A percentile compares a stretch with the other conserved stretches of the same genome.
These are phyloP conservation scores for Helotiales sp. DNA, from an alignment of 2,329 filamentous ascomycete genomes.

Conservation along the genomic window DNA sequence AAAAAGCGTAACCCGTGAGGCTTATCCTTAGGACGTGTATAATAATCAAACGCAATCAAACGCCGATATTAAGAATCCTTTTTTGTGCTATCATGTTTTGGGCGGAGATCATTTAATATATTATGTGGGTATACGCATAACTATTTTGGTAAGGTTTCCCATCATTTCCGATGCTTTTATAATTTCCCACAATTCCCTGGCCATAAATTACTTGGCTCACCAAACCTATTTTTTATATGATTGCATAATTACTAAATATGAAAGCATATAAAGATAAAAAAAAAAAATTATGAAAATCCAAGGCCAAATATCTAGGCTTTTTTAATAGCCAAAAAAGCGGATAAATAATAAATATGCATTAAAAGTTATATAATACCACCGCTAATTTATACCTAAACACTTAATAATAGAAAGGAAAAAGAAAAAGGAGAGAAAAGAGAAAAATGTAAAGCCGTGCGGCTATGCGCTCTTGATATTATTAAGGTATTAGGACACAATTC, in stretches of 20 bases:
- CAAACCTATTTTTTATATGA: not conserved
- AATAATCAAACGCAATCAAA: not conserved
- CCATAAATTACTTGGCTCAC: not conserved
- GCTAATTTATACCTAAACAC: not conserved
- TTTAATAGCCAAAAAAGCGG: not conserved
- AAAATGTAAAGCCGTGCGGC: not conserved
- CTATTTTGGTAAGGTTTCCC: no score
- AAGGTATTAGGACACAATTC: no score
- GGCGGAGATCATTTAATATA: no score
- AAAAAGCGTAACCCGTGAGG: not conserved
- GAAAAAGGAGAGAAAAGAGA: not conserved
- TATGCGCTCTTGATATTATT: constrained; percentile 5
- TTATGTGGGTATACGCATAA: no score
- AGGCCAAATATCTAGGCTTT: not conserved
- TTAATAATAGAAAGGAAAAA: not conserved
- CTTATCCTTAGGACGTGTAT: not conserved
- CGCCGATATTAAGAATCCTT: not conserved
- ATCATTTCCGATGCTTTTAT: no score
- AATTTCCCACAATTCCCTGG: no score
- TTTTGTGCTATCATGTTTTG: no score
- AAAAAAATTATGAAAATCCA: not conserved
- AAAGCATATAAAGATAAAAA: not conserved
- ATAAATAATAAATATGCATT: no score
- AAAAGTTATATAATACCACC: not conserved
- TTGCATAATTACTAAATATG: not conserved